Conservation (phyloP, 768 basidiomycete species). For the Astraeus odoratus region DNA sequence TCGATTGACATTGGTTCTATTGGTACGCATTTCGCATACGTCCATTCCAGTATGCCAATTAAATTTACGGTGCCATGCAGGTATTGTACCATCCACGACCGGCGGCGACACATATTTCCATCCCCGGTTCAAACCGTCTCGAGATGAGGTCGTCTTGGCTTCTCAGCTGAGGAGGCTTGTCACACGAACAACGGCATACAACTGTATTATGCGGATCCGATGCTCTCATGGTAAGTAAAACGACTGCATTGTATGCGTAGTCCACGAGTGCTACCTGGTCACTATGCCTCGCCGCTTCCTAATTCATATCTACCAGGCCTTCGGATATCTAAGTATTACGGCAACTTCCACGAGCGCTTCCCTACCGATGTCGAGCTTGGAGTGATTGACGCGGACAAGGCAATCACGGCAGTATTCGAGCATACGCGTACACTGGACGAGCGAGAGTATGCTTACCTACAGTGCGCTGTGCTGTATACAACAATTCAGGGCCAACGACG, state of each 20-base stretch:
- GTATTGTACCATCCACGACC: constrained; percentile 59
- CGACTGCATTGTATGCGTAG: background rate
- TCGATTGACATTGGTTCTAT: constrained; percentile 86
- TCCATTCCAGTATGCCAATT: background rate
- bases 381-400: constrained; percentile 72
- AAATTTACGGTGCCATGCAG: constrained; percentile 28
- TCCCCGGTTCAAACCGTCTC: constrained; percentile 71
- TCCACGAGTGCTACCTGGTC: no score
- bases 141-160: constrained; percentile 59
- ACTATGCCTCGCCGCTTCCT: no score
- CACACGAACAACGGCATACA: constrained; percentile 66
- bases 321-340: constrained; percentile 57
- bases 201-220: constrained; percentile 74
- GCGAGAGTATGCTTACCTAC: constrained; percentile 69
- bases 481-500: constrained; percentile 67
- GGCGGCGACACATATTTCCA: constrained; percentile 92
- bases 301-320: constrained; percentile 39
- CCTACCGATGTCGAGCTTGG: constrained; percentile 75
- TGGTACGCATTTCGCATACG: constrained; percentile 35
- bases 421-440: constrained; percentile 66
- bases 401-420: constrained; percentile 67
- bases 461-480: constrained; percentile 87
- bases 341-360: constrained; percentile 63
- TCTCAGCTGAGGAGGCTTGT: constrained; percentile 73
- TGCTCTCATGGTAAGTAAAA: constrained; percentile 66